Evolutionary conservation across 306 rosid species (phyloP).

Genomic region (Prunus mira): DNA sequence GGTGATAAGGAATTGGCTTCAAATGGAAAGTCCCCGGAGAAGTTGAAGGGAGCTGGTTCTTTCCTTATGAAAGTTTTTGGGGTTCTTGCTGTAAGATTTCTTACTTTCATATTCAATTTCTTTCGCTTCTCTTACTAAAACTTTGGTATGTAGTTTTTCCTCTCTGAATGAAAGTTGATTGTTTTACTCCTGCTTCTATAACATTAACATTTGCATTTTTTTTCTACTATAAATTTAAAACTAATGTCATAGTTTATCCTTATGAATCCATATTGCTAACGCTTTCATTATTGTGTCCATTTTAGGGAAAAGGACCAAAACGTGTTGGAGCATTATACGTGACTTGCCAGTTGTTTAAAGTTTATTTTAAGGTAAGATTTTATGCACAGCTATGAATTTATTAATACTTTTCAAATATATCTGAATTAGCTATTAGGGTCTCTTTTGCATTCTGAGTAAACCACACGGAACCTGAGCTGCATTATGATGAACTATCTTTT

Average conservation of each 20-base stretch:
- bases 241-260: neutral
- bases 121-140: neutral
- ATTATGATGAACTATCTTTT: conserved; percentile 21
- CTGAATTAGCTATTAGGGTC: neutral
- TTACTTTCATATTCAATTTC: neutral
- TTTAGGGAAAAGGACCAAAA: conserved; percentile 92
- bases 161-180: neutral
- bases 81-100: conserved; percentile 65
- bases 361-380: conserved; percentile 76
- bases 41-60: conserved; percentile 94
- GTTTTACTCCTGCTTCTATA: neutral
- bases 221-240: too few species aligned
- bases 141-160: neutral
- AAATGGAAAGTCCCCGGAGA: conserved; percentile 82
- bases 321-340: conserved; percentile 94
- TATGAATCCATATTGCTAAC: conserved; percentile 15
- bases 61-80: conserved; percentile 97
- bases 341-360: conserved; percentile 91
- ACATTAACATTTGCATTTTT: neutral
- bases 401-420: neutral
- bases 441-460: conserved; percentile 5
- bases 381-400: neutral
- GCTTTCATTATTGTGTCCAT: conserved; percentile 19
- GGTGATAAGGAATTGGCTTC: conserved; percentile 78
- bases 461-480: conserved; percentile 2